phyloP scores from a whole-genome alignment of 371 early-diverging fungal species.

The Coemansia sp. region DNA sequence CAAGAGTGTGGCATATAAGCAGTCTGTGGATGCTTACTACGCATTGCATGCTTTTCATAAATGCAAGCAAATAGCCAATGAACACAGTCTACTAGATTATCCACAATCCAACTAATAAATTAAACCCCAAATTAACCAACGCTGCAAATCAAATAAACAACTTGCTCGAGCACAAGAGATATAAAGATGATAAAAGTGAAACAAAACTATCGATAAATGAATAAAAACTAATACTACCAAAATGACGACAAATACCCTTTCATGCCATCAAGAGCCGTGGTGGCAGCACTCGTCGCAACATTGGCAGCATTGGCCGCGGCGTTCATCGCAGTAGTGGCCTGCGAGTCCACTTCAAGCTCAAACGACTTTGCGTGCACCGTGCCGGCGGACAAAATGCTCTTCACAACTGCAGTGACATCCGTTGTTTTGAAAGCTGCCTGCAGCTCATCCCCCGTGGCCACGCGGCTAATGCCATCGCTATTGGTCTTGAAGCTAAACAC shows the following conservation, averaged over 20 bases:
- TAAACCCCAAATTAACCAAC: background rate
- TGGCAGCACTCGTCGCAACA: constrained; percentile 44
- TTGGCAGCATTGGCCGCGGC: constrained; percentile 40
- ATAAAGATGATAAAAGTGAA: constrained; percentile 7
- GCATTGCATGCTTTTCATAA: constrained; percentile 5
- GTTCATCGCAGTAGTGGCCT: constrained; percentile 38
- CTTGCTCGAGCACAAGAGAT: background rate
- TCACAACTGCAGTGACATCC: constrained; percentile 28
- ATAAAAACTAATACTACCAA: constrained; percentile 17
- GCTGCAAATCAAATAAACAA: background rate
- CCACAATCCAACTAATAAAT: background rate
- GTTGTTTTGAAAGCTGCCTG: constrained; percentile 43
- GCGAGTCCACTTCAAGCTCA: constrained; percentile 47
- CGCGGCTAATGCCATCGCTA: constrained; percentile 14
- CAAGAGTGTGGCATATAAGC: background rate
- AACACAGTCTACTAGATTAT: background rate
- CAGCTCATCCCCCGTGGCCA: constrained; percentile 35
- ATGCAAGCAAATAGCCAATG: constrained; percentile 4
- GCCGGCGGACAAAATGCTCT: constrained; percentile 45
- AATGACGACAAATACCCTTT: constrained; percentile 45
- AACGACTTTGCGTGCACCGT: constrained; percentile 20
- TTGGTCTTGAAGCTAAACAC: constrained; percentile 36
- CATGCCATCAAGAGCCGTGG: constrained; percentile 29
- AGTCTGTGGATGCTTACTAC: constrained; percentile 4
- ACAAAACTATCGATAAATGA: background rate